Conservation (phyloP, 2,329 filamentous ascomycete genomes). For the Nemania abortiva region DNA sequence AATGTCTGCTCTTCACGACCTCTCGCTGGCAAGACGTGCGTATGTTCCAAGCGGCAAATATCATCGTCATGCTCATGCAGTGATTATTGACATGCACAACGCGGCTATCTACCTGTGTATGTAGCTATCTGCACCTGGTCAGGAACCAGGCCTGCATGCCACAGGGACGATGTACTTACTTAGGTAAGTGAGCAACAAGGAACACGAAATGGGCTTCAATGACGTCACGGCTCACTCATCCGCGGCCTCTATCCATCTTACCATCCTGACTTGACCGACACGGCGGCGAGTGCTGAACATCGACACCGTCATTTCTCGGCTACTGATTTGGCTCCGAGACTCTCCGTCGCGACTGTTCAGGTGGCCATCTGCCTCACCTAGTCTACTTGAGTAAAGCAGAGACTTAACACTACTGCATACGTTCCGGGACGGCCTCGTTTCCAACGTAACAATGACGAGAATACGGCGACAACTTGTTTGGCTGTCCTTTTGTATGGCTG, state of each 20-base stretch:
- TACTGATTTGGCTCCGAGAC: background rate
- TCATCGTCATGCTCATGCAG: background rate
- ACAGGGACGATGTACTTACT: background rate
- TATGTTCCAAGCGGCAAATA: background rate
- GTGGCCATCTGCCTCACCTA: background rate
- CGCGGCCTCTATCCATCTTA: background rate
- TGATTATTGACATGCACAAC: background rate
- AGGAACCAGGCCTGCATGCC: background rate
- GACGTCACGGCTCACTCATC: conserved; percentile 22
- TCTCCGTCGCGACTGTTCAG: background rate
- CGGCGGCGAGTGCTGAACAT: background rate
- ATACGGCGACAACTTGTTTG: background rate
- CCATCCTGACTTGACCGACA: background rate
- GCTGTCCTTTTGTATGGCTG: background rate
- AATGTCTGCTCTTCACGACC: background rate
- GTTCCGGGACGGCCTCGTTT: background rate
- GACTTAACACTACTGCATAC: background rate
- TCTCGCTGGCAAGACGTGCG: background rate
- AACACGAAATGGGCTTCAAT: conserved; percentile 13
- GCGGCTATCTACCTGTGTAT: background rate
- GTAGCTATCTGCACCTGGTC: background rate
- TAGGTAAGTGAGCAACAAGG: background rate
- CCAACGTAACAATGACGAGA: background rate
- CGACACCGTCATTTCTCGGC: background rate
- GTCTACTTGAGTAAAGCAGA: too few species aligned